Percentiles rank a stretch among this genome's conserved stretches.
Evolutionary conservation across 805 yeast species (phyloP).

Genomic region (Vanderwaltozyma yarrowii): DNA sequence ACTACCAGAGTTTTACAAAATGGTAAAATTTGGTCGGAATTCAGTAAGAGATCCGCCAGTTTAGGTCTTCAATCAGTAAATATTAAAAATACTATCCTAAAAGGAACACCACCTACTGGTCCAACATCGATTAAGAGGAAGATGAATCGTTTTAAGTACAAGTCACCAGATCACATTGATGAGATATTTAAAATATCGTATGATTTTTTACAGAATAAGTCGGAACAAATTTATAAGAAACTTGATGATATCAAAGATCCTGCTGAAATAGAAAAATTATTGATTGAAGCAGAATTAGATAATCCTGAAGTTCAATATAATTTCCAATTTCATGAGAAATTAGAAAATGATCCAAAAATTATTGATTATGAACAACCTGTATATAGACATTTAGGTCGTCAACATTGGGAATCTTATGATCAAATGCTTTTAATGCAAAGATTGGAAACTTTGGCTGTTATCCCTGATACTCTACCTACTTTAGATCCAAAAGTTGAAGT

Average conservation of each 20-base stretch:
- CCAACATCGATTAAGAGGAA: conserved; percentile 42
- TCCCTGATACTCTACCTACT: conserved; percentile 93
- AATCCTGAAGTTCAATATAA: conserved; percentile 84
- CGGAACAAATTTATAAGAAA: conserved; percentile 31
- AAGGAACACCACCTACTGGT: conserved; percentile 33
- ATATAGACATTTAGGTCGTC: conserved; percentile 56
- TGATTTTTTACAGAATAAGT: conserved; percentile 40
- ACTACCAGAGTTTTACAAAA: conserved; percentile 7
- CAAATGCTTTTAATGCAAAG: conserved; percentile 85
- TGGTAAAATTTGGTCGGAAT: conserved; percentile 24
- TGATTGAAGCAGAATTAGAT: conserved; percentile 53
- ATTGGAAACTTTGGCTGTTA: conserved; percentile 69
- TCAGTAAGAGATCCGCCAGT: conserved; percentile 17
- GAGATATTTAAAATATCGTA: conserved; percentile 67
- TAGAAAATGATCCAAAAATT: conserved; percentile 32
- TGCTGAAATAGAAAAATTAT: conserved; percentile 26
- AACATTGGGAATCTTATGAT: conserved; percentile 62
- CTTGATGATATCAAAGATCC: conserved; percentile 18
- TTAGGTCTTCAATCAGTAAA: conserved; percentile 20
- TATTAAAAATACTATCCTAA: conserved; percentile 25
- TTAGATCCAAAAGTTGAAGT: conserved; percentile 73
- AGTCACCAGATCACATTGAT: conserved; percentile 58
- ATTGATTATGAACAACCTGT: conserved; percentile 69
- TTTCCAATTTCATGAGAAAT: conserved; percentile 34
- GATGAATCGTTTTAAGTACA: conserved; percentile 41